A percentile compares a stretch with the other conserved stretches of the same genome.
Evolutionary conservation across 2,329 filamentous ascomycete species (phyloP).

Genomic region (Aspergillus ochraceoroseus): DNA sequence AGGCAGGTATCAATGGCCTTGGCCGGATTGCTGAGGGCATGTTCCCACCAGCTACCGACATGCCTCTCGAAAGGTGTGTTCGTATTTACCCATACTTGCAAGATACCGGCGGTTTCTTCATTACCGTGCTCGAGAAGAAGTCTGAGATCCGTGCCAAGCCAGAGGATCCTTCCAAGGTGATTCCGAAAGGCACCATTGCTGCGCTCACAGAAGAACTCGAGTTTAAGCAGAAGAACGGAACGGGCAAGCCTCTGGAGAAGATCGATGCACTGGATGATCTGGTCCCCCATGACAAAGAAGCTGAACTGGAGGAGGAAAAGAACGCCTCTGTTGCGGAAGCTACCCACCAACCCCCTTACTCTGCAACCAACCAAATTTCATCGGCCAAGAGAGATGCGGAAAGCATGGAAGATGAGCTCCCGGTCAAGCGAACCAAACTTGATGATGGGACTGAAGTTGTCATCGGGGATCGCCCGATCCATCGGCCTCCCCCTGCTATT

Average conservation of each 20-base stretch:
- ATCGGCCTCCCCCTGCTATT: constrained; percentile 27
- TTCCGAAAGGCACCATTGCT: constrained; percentile 39
- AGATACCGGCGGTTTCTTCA: constrained; percentile 97
- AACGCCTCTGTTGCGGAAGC: constrained; percentile 35
- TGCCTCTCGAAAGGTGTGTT: constrained; percentile 86
- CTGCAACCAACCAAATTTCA: constrained; percentile 25
- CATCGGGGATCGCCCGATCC: constrained; percentile 37
- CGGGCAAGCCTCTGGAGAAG: constrained; percentile 34
- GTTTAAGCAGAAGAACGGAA: constrained; percentile 28
- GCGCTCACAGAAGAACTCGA: constrained; percentile 37
- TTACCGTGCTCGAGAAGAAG: constrained; percentile 88
- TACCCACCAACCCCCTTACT: constrained; percentile 33
- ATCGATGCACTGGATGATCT: constrained; percentile 40
- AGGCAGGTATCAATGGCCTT: constrained; percentile 58
- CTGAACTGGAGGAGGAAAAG: constrained; percentile 31
- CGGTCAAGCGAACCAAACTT: constrained; percentile 45
- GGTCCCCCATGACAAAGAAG: constrained; percentile 29
- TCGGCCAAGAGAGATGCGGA: constrained; percentile 34
- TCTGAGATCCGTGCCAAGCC: constrained; percentile 74
- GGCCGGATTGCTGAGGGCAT: constrained; percentile 71
- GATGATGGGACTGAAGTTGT: constrained; percentile 37
- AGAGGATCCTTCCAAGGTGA: constrained; percentile 49
- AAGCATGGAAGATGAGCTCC: constrained; percentile 35
- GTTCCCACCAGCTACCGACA: constrained; percentile 65
- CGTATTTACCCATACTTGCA: constrained; percentile 92